Evolutionary conservation across 1,284 basidiomycete species (phyloP), one percentile per base, ranked within the genome.

Genomic region (Boletus smithii): DNA sequence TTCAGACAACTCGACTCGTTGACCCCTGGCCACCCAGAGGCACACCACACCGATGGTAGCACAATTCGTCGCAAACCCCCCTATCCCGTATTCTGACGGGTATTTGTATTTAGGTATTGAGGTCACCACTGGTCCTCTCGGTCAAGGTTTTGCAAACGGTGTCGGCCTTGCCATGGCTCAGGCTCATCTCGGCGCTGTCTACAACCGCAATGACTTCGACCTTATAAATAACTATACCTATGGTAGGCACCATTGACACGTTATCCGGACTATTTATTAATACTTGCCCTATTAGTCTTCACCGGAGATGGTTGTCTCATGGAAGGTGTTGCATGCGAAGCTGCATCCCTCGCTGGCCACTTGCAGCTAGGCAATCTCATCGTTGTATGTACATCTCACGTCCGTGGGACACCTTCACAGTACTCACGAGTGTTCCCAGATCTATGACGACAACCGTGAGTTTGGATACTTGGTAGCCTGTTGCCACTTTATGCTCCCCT

Each of bases 91-190:
- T 31, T 40, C 48, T 53, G 40, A 53, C 46, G 10, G 18, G 24
- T 11, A 16, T 44, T 23, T 29, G 29, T 30, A 35, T 44, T 9
- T 45, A 85, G 83, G 81, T 61, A 81, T 97, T 54, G 94, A 97
- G 73, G 92, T 97, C 55, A 97, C 94, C 59, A 97, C 95, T 48
- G 95, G 94, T 54, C 94, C 95, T 52, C 85, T 97, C 29, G 94
- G 94, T 42, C 94, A 97, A 72, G 92, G 92, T 64, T 88, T 97
- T 67, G 82, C 88, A 59, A 95, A 94, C 68, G 90, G 83, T 52
- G 91, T 97, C 56, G 94, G 94, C 69, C 74, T 97, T 45, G 95
- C 94, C 50, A 94, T 97, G 51, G 94, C 90, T 18, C 86, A 95
- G 73, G 88, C 88, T 29, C 92, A 97, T 70, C 75, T 95, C 53